These are phyloP conservation scores for Stylosanthes scabra DNA, from an alignment of 331 rosid genomes.

Conservation along the genomic window DNA sequence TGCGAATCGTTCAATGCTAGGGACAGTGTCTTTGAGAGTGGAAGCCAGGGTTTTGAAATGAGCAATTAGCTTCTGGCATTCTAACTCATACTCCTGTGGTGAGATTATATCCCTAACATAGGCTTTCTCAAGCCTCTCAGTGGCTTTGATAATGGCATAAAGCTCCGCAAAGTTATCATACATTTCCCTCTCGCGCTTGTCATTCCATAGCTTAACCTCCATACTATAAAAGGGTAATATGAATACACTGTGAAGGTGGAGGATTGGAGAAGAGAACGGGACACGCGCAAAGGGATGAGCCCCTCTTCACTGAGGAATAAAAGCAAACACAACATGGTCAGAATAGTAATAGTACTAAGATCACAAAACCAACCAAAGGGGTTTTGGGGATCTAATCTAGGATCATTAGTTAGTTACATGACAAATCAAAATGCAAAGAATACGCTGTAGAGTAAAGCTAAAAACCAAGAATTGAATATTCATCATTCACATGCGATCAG, in stretches of 20 bases:
- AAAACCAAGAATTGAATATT: background rate
- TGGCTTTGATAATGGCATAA: conserved; percentile 90
- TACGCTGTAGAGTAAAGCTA: background rate
- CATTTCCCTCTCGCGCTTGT: conserved; percentile 99
- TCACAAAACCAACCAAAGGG: background rate
- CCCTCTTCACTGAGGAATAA: conserved; percentile 67
- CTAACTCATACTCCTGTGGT: conserved; percentile 76
- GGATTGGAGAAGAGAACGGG: conserved; percentile 99
- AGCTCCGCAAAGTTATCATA: conserved; percentile 94
- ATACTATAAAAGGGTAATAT: conserved; percentile 32
- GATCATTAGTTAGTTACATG: conserved; percentile 14
- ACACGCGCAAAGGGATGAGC: conserved; percentile 90
- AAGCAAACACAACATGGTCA: conserved; percentile 34
- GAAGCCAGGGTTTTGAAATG: conserved; percentile 92
- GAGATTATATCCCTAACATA: conserved; percentile 82
- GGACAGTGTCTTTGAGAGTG: conserved; percentile 87
- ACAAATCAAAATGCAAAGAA: conserved; percentile 11
- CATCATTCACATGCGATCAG: background rate
- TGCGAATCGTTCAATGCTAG: conserved; percentile 88
- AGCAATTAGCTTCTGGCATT: conserved; percentile 89
- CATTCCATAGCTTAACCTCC: conserved; percentile 99
- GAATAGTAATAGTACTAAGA: conserved; percentile 13
- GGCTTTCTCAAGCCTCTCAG: conserved; percentile 96
- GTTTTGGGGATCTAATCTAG: conserved; percentile 7
- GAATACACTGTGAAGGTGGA: conserved; percentile 37